phyloP scores from a whole-genome alignment of 257 asterid genomes.

The Capsicum baccatum region DNA sequence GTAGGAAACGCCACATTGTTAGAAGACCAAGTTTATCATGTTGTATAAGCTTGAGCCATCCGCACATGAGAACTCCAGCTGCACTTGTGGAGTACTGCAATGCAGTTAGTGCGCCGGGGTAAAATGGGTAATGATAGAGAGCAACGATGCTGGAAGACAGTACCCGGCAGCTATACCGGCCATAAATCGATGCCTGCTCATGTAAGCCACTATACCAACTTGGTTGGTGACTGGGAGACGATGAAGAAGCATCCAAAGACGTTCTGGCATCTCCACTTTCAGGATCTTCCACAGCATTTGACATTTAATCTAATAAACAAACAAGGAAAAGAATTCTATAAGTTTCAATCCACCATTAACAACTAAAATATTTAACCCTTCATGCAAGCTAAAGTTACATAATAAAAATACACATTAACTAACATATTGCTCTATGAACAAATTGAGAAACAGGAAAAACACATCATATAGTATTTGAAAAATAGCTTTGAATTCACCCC shows the following conservation, averaged over 20 bases:
- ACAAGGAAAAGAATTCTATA: neutral
- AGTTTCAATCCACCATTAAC: constrained; percentile 15
- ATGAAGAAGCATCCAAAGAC: constrained; percentile 40
- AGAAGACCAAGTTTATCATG: constrained; percentile 76
- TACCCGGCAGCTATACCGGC: constrained; percentile 79
- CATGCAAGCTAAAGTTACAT: constrained; percentile 1
- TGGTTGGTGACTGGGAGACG: constrained; percentile 38
- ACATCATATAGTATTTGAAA: neutral
- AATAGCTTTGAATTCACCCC: neutral
- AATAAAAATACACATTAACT: neutral
- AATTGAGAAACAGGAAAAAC: neutral
- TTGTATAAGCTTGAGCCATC: constrained; percentile 68
- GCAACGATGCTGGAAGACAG: constrained; percentile 83
- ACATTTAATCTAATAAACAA: constrained; percentile 56
- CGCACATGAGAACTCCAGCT: constrained; percentile 73
- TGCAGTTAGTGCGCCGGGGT: constrained; percentile 93
- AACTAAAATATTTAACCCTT: constrained; percentile 16
- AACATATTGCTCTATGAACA: neutral
- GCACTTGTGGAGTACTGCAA: constrained; percentile 90
- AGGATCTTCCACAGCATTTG: constrained; percentile 75
- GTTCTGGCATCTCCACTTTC: constrained; percentile 40
- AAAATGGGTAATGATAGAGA: constrained; percentile 84
- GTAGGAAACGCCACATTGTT: constrained; percentile 90
- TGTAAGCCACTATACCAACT: constrained; percentile 58
- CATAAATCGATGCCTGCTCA: constrained; percentile 78